Percentiles rank a stretch among this genome's conserved stretches.
These are phyloP conservation scores for Solanum aculeatissimum DNA, from an alignment of 305 asterid genomes.

Conservation along the genomic window DNA sequence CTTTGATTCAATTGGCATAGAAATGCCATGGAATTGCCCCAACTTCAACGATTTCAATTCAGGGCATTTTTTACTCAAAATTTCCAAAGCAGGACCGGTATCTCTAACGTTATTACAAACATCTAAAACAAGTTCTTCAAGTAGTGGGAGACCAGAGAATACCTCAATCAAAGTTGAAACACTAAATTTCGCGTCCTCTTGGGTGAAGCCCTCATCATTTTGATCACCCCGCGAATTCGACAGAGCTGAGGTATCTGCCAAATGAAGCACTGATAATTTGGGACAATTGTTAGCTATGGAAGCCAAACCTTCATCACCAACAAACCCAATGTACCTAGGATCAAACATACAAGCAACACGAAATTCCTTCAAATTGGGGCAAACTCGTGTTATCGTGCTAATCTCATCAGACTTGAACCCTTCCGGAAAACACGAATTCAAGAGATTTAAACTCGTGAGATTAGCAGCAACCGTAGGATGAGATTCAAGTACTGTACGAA, in stretches of 20 bases:
- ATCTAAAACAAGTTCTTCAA: conserved; percentile 66
- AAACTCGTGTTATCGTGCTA: conserved; percentile 37
- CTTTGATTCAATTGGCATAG: conserved; percentile 54
- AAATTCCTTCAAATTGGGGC: conserved; percentile 53
- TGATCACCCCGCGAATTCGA: conserved; percentile 40
- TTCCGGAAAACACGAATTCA: conserved; percentile 66
- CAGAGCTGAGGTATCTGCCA: conserved; percentile 63
- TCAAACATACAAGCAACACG: conserved; percentile 66
- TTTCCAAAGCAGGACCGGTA: conserved; percentile 74
- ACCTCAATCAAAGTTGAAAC: conserved; percentile 65
- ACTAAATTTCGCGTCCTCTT: conserved; percentile 47
- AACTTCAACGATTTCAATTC: conserved; percentile 53
- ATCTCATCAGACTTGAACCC: conserved; percentile 73
- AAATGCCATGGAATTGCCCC: conserved; percentile 76
- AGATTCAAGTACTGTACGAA: conserved; percentile 42
- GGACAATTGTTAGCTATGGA: conserved; percentile 53
- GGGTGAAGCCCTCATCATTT: conserved; percentile 36
- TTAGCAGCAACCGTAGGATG: conserved; percentile 27
- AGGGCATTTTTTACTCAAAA: conserved; percentile 53
- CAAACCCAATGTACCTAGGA: conserved; percentile 64
- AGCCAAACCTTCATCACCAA: conserved; percentile 56
- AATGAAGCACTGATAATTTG: conserved; percentile 47
- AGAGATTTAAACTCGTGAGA: conserved; percentile 39
- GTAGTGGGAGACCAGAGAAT: conserved; percentile 54
- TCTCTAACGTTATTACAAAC: conserved; percentile 57